Evolutionary conservation across 2,329 filamentous ascomycete species (phyloP).

Genomic region (Diaporthe eres): DNA sequence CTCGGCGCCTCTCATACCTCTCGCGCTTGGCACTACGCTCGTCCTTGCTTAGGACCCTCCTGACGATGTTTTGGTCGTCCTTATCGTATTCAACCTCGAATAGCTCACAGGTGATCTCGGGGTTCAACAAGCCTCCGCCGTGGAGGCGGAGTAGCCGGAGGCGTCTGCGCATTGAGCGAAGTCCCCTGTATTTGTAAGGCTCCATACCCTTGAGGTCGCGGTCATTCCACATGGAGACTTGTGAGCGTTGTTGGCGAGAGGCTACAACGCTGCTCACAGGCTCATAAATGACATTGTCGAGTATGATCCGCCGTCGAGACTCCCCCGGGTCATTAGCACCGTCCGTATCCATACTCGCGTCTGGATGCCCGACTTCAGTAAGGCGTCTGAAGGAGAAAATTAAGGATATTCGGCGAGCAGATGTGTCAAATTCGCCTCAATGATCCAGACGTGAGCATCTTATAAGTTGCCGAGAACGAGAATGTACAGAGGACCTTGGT

Average conservation of each 20-base stretch:
- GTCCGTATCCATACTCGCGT: not conserved
- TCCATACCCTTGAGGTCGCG: not conserved
- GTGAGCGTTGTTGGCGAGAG: slow-evolving; percentile 8
- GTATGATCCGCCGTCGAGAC: not conserved
- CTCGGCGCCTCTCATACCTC: not conserved
- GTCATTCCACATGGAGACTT: slow-evolving; percentile 1
- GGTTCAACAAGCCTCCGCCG: not conserved
- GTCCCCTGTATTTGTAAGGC: not conserved
- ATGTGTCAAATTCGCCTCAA: not conserved
- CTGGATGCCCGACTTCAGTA: not conserved
- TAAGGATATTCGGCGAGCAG: not conserved
- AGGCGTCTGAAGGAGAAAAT: not conserved
- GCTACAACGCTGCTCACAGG: not conserved
- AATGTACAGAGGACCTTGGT: not conserved
- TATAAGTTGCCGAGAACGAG: too few species aligned
- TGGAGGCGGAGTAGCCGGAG: not conserved
- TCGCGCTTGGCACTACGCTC: not conserved
- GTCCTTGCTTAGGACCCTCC: not conserved
- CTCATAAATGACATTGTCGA: slow-evolving; percentile 4
- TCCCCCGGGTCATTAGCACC: not conserved
- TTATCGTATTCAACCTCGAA: slow-evolving; percentile 10
- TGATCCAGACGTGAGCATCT: not conserved
- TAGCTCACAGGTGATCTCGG: not conserved
- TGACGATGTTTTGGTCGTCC: not conserved
- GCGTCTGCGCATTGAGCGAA: not conserved